phyloP scores from a whole-genome alignment of 352 stramenopile genomes.

The Phytophthora boehmeriae region DNA sequence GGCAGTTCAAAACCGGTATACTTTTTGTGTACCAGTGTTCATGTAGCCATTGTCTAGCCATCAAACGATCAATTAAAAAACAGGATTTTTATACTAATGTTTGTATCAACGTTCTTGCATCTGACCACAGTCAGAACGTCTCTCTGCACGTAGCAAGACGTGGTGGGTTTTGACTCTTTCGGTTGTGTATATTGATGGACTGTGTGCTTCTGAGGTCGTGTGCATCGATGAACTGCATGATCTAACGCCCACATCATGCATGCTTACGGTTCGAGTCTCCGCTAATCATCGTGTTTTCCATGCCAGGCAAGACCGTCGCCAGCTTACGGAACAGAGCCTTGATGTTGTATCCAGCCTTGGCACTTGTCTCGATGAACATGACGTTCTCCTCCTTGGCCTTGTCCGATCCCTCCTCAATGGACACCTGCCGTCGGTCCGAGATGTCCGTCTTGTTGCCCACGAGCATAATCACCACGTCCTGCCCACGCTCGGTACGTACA shows the following conservation, averaged over 20 bases:
- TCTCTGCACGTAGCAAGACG: too few relatives aligned
- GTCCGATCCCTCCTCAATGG: conserved; percentile 98
- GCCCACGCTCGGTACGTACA: conserved; percentile 96
- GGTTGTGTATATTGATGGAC: too few relatives aligned
- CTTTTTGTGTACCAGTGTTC: too few relatives aligned
- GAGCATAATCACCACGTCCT: conserved; percentile 99
- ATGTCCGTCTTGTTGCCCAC: conserved; percentile 99
- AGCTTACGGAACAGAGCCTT: conserved; percentile 99
- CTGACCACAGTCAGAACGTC: too few relatives aligned
- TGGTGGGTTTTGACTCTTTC: too few relatives aligned
- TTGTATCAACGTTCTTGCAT: too few relatives aligned
- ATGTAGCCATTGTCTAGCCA: too few relatives aligned
- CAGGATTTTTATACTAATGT: too few relatives aligned
- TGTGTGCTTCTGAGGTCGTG: too few relatives aligned
- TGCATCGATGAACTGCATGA: too few relatives aligned
- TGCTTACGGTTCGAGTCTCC: conserved; percentile 84
- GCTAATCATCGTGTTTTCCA: conserved; percentile 91
- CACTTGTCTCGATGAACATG: conserved; percentile 99
- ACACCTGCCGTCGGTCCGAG: conserved; percentile 96
- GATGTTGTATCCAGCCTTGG: conserved; percentile 98
- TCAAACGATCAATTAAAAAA: background rate
- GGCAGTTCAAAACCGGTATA: background rate
- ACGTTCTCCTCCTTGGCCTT: conserved; percentile 98
- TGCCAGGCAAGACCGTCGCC: conserved; percentile 96
- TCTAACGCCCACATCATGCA: conserved; percentile 9